Base-by-base conservation (phyloP, 2,329 filamentous ascomycete species). In the Beauveria rudraprayagi region DNA sequence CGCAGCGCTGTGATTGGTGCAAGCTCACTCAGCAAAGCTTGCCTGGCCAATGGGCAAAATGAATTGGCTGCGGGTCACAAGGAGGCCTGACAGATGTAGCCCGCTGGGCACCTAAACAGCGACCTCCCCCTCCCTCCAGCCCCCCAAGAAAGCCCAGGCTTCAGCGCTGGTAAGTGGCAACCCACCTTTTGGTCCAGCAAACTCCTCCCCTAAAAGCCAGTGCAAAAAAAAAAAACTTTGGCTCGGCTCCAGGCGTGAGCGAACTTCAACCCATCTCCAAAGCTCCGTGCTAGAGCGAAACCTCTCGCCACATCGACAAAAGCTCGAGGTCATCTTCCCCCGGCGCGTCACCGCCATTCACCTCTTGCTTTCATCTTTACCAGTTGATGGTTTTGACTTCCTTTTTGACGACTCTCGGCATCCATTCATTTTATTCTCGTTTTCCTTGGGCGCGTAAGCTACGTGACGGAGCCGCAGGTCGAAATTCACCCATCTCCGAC, bases 361-460 rank as follows among this genome's bases (percentile, higher is more conserved):
- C 57, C 37, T 47, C 37, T 37, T 44, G 24, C 17, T 17, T 51
- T 48, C 40, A 47, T 60, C 56, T 19, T 17, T 24, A n/a, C 16
- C 8, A 17, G 41, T 41, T 46, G 41, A 46, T 40, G 46, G 52
- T 17, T 22, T 44, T 28, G 28, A 7, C 5, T 40, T 37, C 8
- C 28, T 37, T 3, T 11, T 58, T n/a, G 17, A 8, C 50, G 34
- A 22, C 43, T 44, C 19, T 24, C 40, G 24, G 56, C 48, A 53
- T 52, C 14, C 41, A 28, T 54, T 60, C 30, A 28, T 60, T 44
- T n/a, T 22, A 17, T 83, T 2, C 72, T 83, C 1, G 66, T 83
- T 10, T 83, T 83, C 0, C 11, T 26, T 34, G 1, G 80, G 81
- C 65, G 81, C 80, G 80, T 83, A 67, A 69, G 78, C 75, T 22